Evolutionary conservation across 768 basidiomycete genomes (phyloP).

Genomic region (Leccinum subgranulosum): DNA sequence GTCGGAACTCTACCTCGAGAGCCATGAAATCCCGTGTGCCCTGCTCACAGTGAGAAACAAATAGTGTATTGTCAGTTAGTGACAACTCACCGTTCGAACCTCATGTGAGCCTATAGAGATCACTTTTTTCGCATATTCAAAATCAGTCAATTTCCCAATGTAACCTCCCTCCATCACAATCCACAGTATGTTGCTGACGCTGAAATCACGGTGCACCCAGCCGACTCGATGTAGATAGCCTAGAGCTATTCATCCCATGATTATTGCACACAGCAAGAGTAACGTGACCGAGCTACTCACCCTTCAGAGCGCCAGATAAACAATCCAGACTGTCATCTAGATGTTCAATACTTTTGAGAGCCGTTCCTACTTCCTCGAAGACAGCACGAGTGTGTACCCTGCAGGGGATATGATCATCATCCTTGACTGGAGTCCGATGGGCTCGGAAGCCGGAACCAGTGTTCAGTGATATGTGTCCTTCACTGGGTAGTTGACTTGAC

Average conservation of each 20-base stretch:
- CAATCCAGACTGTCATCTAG: not conserved
- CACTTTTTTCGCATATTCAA: slow-evolving; percentile 10
- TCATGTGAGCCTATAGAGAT: not conserved
- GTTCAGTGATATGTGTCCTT: no score
- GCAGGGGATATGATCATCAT: no score
- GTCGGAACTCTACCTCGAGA: not conserved
- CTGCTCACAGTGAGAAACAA: not conserved
- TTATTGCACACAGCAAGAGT: not conserved
- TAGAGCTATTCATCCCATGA: not conserved
- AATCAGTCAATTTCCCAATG: slow-evolving; percentile 10
- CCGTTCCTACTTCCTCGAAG: not conserved
- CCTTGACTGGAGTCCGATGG: no score
- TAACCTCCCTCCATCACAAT: not conserved
- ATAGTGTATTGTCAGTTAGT: not conserved
- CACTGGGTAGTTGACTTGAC: no score
- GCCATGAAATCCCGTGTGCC: not conserved
- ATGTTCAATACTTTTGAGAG: not conserved
- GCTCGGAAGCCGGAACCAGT: no score
- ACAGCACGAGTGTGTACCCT: not conserved
- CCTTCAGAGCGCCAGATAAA: not conserved
- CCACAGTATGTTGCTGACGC: not conserved
- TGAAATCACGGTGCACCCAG: slow-evolving; percentile 8
- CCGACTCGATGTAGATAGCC: slow-evolving; percentile 3
- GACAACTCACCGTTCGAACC: slow-evolving; percentile 8
- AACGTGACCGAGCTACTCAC: not conserved